Conservation (phyloP, 345 rosid genomes). For the Linum usitatissimum region DNA sequence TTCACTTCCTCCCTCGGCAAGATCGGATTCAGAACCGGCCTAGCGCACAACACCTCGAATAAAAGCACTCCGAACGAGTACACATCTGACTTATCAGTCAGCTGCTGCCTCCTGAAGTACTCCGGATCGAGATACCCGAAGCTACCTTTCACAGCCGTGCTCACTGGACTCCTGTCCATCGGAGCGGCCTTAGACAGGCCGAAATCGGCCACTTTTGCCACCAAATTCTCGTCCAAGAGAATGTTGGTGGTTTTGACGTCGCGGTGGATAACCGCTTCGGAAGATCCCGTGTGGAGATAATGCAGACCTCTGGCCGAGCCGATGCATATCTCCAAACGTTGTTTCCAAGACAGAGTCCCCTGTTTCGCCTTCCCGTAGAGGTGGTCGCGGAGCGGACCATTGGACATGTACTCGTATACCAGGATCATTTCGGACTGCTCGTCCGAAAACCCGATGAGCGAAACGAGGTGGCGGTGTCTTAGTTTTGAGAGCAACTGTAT, state of each 20-base stretch:
- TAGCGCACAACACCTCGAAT: conserved; percentile 68
- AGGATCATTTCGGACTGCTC: conserved; percentile 76
- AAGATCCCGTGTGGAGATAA: conserved; percentile 70
- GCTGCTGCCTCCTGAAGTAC: conserved; percentile 73
- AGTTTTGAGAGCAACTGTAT: conserved; percentile 78
- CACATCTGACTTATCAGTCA: conserved; percentile 76
- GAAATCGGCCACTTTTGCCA: conserved; percentile 70
- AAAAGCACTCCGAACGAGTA: conserved; percentile 84
- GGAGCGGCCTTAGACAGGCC: conserved; percentile 75
- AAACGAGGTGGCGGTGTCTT: conserved; percentile 71
- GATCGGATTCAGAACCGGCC: conserved; percentile 53
- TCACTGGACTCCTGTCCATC: conserved; percentile 53
- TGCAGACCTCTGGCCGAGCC: conserved; percentile 78
- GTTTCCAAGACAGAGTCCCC: conserved; percentile 62
- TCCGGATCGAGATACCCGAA: conserved; percentile 84
- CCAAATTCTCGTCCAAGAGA: conserved; percentile 68
- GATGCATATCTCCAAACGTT: conserved; percentile 68
- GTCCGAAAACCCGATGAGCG: conserved; percentile 71
- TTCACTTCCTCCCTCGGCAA: conserved; percentile 63
- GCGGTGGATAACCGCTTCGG: conserved; percentile 70
- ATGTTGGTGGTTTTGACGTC: conserved; percentile 85
- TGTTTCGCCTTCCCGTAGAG: conserved; percentile 41
- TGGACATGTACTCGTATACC: conserved; percentile 78
- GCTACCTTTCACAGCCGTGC: conserved; percentile 88
- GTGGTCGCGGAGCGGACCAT: conserved; percentile 79